A percentile compares a stretch with the other conserved stretches of the same genome.
phyloP scores from a whole-genome alignment of 202 grass and related monocot genomes.

The Dendrocalamus latiflorus region DNA sequence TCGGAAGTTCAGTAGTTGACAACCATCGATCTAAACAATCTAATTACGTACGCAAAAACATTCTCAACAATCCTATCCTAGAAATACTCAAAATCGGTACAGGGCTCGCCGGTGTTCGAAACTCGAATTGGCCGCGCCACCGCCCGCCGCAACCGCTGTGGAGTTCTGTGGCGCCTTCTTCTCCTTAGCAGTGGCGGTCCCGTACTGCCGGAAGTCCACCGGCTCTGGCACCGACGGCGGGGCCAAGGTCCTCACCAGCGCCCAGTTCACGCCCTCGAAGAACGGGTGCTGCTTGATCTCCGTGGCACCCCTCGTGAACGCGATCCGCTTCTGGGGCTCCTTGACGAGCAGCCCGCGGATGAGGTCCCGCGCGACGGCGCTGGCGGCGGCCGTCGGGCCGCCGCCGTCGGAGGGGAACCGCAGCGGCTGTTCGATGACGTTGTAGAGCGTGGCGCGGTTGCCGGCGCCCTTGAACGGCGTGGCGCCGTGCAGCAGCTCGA shows the following conservation, averaged over 20 bases:
- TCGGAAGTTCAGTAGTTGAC: neutral
- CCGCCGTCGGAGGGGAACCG: conserved; percentile 53
- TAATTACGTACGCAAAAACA: neutral
- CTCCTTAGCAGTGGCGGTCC: conserved; percentile 36
- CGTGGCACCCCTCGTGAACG: conserved; percentile 57
- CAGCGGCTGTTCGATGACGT: conserved; percentile 75
- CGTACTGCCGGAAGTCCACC: conserved; percentile 56
- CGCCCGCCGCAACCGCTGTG: neutral
- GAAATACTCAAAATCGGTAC: conserved; percentile 59
- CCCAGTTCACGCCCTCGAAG: conserved; percentile 90
- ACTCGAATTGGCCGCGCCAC: conserved; percentile 8
- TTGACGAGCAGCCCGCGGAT: conserved; percentile 72
- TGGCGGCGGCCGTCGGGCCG: neutral
- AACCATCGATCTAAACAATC: neutral
- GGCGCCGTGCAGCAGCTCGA: conserved; percentile 67
- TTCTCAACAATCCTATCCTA: conserved; percentile 37
- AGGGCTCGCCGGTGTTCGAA: conserved; percentile 39
- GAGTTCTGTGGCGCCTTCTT: conserved; percentile 33
- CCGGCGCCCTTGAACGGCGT: conserved; percentile 85
- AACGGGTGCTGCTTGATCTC: conserved; percentile 93
- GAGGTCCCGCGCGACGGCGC: conserved; percentile 53
- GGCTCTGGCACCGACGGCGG: conserved; percentile 56
- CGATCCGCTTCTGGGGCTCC: conserved; percentile 65
- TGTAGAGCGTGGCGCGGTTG: conserved; percentile 62
- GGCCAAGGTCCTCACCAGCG: conserved; percentile 49